phyloP scores from a whole-genome alignment of 148 eudicot species.

The Dysphania ambrosioides region DNA sequence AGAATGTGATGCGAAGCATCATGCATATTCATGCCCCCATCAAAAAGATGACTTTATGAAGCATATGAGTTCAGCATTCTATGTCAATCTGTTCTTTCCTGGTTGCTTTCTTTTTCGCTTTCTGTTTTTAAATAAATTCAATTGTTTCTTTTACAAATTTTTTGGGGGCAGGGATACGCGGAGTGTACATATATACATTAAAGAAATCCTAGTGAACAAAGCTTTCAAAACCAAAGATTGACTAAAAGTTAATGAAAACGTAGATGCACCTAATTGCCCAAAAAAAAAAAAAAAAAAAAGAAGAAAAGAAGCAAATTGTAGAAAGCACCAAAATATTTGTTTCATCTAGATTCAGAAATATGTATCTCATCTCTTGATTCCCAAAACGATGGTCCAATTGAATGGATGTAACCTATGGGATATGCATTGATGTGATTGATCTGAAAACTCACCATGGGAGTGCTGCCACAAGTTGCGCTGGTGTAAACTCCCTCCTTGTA shows the following conservation, averaged over 20 bases:
- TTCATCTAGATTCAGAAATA: not conserved
- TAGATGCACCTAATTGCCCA: not conserved
- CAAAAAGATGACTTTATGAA: not conserved
- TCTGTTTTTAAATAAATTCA: not conserved
- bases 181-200: not conserved
- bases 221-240: not conserved
- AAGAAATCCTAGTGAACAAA: not conserved
- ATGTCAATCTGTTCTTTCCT: not conserved
- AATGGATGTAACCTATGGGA: not conserved
- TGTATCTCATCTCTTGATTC: not conserved
- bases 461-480: conserved; percentile 71
- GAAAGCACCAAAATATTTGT: not conserved
- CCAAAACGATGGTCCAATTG: not conserved
- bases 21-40: not conserved
- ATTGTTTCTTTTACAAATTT: not conserved
- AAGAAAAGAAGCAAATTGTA: no score
- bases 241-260: not conserved
- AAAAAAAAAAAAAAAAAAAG: no score
- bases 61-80: not conserved
- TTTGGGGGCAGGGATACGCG: not conserved
- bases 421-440: conserved; percentile 11
- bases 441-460: conserved; percentile 63
- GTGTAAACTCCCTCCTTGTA: conserved; percentile 86
- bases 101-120: not conserved
- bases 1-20: not conserved